phyloP scores from a whole-genome alignment of 495 filamentous ascomycete species.

The Annulohypoxylon bovei region DNA sequence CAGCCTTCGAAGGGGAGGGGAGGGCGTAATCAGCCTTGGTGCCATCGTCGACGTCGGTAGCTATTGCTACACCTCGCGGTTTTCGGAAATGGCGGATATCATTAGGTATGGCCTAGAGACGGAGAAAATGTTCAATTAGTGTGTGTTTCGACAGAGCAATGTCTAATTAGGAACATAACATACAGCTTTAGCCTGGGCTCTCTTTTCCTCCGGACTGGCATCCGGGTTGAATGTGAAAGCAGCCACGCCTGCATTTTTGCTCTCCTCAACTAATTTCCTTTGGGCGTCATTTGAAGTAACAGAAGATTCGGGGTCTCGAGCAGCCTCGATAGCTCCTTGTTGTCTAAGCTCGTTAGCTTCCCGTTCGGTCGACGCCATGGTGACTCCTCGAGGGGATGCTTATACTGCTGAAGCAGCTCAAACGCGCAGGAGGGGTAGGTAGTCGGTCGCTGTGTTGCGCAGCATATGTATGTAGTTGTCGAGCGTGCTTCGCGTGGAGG shows the following conservation, averaged over 20 bases:
- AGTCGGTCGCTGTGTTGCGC: constrained; percentile 8
- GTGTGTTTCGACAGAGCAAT: neutral
- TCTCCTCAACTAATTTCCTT: constrained; percentile 75
- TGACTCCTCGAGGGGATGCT: constrained; percentile 12
- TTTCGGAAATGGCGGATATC: constrained; percentile 72
- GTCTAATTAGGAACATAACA: constrained; percentile 44
- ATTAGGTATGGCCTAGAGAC: constrained; percentile 56
- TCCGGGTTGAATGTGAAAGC: constrained; percentile 90
- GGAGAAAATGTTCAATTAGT: neutral
- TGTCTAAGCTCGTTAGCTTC: constrained; percentile 73
- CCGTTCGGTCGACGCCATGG: constrained; percentile 52
- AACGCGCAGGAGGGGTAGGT: constrained; percentile 4
- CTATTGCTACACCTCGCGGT: constrained; percentile 72
- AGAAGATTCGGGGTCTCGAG: constrained; percentile 71
- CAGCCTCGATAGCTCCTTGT: constrained; percentile 78
- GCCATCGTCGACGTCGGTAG: constrained; percentile 78
- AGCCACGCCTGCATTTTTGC: constrained; percentile 75
- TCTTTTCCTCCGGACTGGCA: constrained; percentile 85
- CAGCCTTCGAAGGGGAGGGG: constrained; percentile 75
- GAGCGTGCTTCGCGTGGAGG: neutral
- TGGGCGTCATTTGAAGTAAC: constrained; percentile 78
- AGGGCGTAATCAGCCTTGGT: constrained; percentile 79
- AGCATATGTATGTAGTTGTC: constrained; percentile 17
- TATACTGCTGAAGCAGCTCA: constrained; percentile 41
- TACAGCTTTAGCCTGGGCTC: constrained; percentile 80